Base-by-base conservation (phyloP, 164 flowering plant genomes). In the Kalanchoe fedtschenkoi region DNA sequence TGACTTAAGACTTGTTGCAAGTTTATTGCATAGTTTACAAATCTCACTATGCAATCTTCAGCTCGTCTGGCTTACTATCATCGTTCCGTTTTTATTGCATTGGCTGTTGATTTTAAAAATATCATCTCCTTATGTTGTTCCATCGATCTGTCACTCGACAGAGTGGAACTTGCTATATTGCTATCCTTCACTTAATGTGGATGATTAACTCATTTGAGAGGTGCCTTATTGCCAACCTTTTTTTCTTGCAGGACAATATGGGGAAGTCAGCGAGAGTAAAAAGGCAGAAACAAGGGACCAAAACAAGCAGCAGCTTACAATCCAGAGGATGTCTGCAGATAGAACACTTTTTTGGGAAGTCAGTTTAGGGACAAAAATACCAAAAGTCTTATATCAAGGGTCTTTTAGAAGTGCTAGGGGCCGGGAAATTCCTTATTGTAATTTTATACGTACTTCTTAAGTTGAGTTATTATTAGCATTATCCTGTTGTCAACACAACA, bases 261-360 rank as follows among this genome's bases (percentile, higher is more conserved):
- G 83, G 66, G 54, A 70, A 34, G 67, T 42, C 79, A 60, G 16
- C 39, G 34, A 62, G 62, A 53, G 70, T 83, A 10, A 85, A 85
- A 77, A 83, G 76, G 66, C 64, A 70, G 69, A 85, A 83, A 65
- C 22, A 15, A 65, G 88, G 81, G 53, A 32, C 76, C 26, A 87
- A 83, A 66, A 57, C 77, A 59, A 83, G 74, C 63, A 71, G 69
- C 35, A 58, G 28, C 41, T 72, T 58, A 58, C 83, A 71, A 41
- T 71, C 86, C 64, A 78, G 71, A 65, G 83, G 89, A 16, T 74
- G 74, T 75, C 75, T 82, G 73, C 96, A 83, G 64, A 85, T 91
- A 28, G 96, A 91, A 57, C 89, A 86, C 60, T 86, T 83, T 66
- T 91, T 88, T 61, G 73, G 73, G 15, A 88, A 71, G 74, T 72